Evolutionary conservation across 2,329 filamentous ascomycete genomes (phyloP).

Genomic region (Rutstroemia sp.): DNA sequence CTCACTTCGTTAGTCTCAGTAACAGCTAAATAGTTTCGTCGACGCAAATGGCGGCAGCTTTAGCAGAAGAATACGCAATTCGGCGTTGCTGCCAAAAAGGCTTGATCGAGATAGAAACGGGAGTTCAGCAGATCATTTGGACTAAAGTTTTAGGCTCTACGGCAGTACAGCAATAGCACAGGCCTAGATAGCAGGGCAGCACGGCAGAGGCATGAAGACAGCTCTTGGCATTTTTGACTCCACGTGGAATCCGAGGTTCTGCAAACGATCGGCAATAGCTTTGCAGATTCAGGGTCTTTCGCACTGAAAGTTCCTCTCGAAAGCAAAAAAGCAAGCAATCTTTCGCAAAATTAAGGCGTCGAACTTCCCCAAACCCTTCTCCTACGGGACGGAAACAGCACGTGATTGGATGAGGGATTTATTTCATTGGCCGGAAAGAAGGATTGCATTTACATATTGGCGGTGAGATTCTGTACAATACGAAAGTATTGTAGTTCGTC

Average conservation of each 20-base stretch:
- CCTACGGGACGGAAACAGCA: not conserved
- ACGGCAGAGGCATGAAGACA: not conserved
- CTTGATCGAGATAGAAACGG: not conserved
- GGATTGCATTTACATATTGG: not conserved
- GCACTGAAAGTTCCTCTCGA: not conserved
- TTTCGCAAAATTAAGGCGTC: not conserved
- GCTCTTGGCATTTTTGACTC: not conserved
- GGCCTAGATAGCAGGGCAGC: not conserved
- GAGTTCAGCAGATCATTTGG: not conserved
- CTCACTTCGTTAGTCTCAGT: not conserved
- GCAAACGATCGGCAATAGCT: not conserved
- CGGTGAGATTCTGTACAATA: not conserved
- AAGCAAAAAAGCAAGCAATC: not conserved
- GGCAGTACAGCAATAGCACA: not conserved
- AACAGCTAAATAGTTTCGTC: not conserved
- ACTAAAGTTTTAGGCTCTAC: not conserved
- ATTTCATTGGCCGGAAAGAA: constrained; percentile 4
- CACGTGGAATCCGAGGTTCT: not conserved
- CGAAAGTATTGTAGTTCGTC: not conserved
- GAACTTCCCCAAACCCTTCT: not conserved
- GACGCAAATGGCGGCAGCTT: not conserved
- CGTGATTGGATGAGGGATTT: constrained; percentile 8
- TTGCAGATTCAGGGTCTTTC: not conserved
- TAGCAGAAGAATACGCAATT: not conserved
- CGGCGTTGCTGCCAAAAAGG: not conserved